Base-by-base conservation (phyloP, 2,329 filamentous ascomycete species). In the Helminthosporium solani region DNA sequence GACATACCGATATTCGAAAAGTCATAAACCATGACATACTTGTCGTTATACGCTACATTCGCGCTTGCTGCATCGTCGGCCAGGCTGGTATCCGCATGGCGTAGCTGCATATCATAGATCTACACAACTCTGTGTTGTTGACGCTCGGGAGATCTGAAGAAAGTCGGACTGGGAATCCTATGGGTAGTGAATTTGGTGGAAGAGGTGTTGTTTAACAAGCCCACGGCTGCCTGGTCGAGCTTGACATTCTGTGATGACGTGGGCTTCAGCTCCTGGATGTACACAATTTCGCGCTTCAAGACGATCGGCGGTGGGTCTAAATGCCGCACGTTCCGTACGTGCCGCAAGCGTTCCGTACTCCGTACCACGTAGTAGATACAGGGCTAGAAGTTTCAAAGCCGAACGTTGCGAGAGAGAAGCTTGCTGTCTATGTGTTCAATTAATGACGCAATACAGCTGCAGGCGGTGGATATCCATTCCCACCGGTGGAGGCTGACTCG, bases 11-110 rank as follows among this genome's bases (percentile, higher is more conserved):
- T 27, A 15, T 50, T 48, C 23, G 53, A 49, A 39, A 60, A 68
- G 30, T 68, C 56, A 45, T 66, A 67, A 8, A 63, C 59, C 2
- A 67, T 40, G 18, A 67, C 58, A 52, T 66, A 68, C 39, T 65
- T 65, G 46, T 67, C 62, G 40, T 67, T 58, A 36, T 64, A 66
- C 4, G 56, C 57, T 30, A 59, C 54, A 33, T 62, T 52, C 14
- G 52, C 47, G 31, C 56, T 54, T 33, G 56, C 53, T 33, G 52
- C 46, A 44, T 63, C 58, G 42, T 63, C 61, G 11, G 55, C 49
- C n/a, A 59, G 31, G 8, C 49, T 56, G 18, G 57, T 63, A 18
- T 61, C 57, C 30, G 56, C 57, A 47, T 57, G 53, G 37, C 47
- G 54, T 49, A 63, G 28, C 14, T 27, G 30, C 40, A 42, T 42